These are phyloP conservation scores for Cyclocybe aegerita DNA, from an alignment of 768 basidiomycete genomes.

Conservation along the genomic window DNA sequence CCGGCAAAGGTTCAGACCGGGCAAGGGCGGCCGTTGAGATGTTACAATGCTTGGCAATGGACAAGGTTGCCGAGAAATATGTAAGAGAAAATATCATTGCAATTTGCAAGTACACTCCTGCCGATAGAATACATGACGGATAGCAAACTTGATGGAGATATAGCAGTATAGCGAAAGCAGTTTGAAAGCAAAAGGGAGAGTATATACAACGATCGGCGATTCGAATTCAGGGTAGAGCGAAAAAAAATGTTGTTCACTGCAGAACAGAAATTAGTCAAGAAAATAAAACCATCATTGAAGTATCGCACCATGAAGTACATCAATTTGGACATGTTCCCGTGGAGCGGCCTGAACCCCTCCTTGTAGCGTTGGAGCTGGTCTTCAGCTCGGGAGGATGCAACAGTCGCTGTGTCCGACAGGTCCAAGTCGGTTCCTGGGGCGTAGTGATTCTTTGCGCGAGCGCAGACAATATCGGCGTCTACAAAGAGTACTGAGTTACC, in stretches of 20 bases:
- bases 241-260: background rate
- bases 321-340: slow-evolving; percentile 43
- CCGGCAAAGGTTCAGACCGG: too few species aligned
- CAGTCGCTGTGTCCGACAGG: slow-evolving; percentile 59
- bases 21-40: too few species aligned
- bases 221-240: background rate
- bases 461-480: slow-evolving; percentile 85
- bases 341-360: slow-evolving; percentile 54
- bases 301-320: slow-evolving; percentile 62
- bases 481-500: slow-evolving; percentile 20
- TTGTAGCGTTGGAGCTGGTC: slow-evolving; percentile 47
- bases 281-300: background rate
- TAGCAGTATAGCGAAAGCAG: too few species aligned
- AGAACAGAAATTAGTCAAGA: background rate
- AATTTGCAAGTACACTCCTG: too few species aligned
- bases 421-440: slow-evolving; percentile 59
- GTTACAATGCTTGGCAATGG: too few species aligned
- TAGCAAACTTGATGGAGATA: too few species aligned
- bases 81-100: too few species aligned
- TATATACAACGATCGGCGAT: too few species aligned
- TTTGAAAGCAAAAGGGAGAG: too few species aligned
- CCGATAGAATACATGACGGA: too few species aligned
- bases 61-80: too few species aligned
- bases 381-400: slow-evolving; percentile 38
- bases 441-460: slow-evolving; percentile 80